phyloP scores from a whole-genome alignment of 352 stramenopile genomes.

The Elongisporangium prolatum region DNA sequence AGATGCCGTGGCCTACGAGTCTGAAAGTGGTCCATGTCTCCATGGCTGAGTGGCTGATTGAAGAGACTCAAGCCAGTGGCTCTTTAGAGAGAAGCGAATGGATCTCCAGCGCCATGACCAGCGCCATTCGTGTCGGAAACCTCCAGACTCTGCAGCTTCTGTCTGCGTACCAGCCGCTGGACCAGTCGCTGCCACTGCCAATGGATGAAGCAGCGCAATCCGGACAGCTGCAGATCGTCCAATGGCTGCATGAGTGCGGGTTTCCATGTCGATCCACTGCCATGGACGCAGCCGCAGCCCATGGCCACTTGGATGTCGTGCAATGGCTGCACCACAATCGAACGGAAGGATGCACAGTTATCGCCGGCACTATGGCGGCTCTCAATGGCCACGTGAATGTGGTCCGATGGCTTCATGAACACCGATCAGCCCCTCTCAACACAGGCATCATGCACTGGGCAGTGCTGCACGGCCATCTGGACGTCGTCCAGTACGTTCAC shows the following conservation, averaged over 20 bases:
- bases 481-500: constrained; percentile 35
- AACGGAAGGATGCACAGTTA: constrained; percentile 31
- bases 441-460: constrained; percentile 35
- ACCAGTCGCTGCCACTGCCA: constrained; percentile 3
- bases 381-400: constrained; percentile 43
- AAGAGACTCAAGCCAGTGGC: not conserved
- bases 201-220: constrained; percentile 49
- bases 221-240: constrained; percentile 38
- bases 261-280: constrained; percentile 7
- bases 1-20: not conserved
- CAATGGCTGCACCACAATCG: constrained; percentile 30
- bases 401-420: constrained; percentile 43
- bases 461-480: constrained; percentile 23
- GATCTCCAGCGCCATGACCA: constrained; percentile 31
- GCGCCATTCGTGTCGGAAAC: constrained; percentile 24
- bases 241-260: constrained; percentile 35
- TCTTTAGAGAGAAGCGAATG: constrained; percentile 20
- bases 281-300: constrained; percentile 40
- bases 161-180: constrained; percentile 15
- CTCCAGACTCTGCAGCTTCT: constrained; percentile 32
- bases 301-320: constrained; percentile 15
- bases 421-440: constrained; percentile 18
- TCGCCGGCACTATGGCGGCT: constrained; percentile 38
- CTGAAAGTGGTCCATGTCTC: not conserved
- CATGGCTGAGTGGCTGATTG: not conserved